A percentile compares a stretch with the other conserved stretches of the same genome.
Evolutionary conservation across 805 yeast genomes (phyloP).

Genomic region (Trichomonascus vanleenenianus): DNA sequence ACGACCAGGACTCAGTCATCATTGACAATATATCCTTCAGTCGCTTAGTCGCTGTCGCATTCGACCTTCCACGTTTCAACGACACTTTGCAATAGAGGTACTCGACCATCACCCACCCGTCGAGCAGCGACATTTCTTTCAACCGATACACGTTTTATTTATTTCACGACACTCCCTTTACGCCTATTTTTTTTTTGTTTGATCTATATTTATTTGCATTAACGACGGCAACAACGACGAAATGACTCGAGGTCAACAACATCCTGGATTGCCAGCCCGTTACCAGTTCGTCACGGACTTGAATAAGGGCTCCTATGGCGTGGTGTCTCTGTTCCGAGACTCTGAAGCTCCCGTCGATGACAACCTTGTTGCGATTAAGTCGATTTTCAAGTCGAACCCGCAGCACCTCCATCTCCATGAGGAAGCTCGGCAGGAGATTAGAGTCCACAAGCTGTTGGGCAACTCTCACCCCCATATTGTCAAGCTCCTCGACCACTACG

Average conservation of each 20-base stretch:
- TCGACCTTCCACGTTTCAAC: too few relatives aligned
- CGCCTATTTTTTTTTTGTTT: neutral
- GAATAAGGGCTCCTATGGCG: constrained; percentile 90
- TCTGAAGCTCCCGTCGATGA: constrained; percentile 26
- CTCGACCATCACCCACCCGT: too few relatives aligned
- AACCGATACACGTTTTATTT: too few relatives aligned
- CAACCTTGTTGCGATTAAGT: constrained; percentile 74
- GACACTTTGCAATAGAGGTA: too few relatives aligned
- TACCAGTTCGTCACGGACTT: constrained; percentile 55
- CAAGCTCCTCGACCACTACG: constrained; percentile 61
- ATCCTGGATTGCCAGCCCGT: constrained; percentile 32
- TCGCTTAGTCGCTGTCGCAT: too few relatives aligned
- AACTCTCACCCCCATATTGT: constrained; percentile 64
- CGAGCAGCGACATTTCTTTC: neutral
- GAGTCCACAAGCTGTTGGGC: constrained; percentile 67
- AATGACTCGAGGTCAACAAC: neutral
- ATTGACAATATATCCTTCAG: too few relatives aligned
- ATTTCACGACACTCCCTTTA: too few relatives aligned
- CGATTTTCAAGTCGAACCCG: constrained; percentile 34
- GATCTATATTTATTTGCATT: neutral
- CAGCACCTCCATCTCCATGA: constrained; percentile 2
- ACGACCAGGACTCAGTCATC: too few relatives aligned
- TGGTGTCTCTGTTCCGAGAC: constrained; percentile 83
- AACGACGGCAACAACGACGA: neutral
- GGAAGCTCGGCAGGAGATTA: constrained; percentile 45